phyloP scores from a whole-genome alignment of 192 early-diverging fungal genomes.

The Ambispora gerdemannii region DNA sequence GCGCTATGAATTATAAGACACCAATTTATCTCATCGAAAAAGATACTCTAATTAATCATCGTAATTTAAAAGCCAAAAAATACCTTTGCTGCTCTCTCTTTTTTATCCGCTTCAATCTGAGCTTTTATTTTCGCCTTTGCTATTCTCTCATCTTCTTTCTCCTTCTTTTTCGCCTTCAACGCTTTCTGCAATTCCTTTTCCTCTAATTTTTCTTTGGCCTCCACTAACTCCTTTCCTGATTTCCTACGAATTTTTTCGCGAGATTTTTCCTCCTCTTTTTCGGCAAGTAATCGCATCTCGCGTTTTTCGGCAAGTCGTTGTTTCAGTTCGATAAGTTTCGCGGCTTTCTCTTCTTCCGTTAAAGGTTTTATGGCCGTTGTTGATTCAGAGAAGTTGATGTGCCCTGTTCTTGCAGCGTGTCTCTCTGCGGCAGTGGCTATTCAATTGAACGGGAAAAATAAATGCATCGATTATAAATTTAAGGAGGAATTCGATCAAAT shows the following conservation, averaged over 20 bases:
- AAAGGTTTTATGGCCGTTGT: conserved; percentile 74
- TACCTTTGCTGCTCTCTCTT: conserved; percentile 66
- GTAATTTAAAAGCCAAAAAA: conserved; percentile 26
- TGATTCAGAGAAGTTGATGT: conserved; percentile 76
- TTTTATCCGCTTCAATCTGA: conserved; percentile 78
- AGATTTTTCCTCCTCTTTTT: conserved; percentile 66
- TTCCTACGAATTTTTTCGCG: conserved; percentile 71
- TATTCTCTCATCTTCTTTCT: conserved; percentile 75
- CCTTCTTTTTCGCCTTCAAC: conserved; percentile 62
- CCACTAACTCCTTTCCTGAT: conserved; percentile 69
- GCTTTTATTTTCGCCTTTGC: conserved; percentile 73
- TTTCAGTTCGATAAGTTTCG: conserved; percentile 70
- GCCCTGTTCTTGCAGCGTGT: conserved; percentile 70
- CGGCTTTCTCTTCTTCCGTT: conserved; percentile 74
- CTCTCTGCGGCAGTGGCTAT: conserved; percentile 66
- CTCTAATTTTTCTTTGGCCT: conserved; percentile 63
- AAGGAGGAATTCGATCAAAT: background rate
- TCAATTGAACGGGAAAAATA: too few species aligned
- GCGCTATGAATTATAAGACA: too few species aligned
- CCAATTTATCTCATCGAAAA: too few species aligned
- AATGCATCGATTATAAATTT: background rate
- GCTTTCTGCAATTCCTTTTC: conserved; percentile 74
- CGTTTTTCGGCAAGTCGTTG: conserved; percentile 59
- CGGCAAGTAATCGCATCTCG: conserved; percentile 54
- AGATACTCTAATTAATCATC: conserved; percentile 36